Evolutionary conservation across 192 early-diverging fungal species (phyloP), one percentile per base, ranked within the genome.

Genomic region (Backusella sp.): DNA sequence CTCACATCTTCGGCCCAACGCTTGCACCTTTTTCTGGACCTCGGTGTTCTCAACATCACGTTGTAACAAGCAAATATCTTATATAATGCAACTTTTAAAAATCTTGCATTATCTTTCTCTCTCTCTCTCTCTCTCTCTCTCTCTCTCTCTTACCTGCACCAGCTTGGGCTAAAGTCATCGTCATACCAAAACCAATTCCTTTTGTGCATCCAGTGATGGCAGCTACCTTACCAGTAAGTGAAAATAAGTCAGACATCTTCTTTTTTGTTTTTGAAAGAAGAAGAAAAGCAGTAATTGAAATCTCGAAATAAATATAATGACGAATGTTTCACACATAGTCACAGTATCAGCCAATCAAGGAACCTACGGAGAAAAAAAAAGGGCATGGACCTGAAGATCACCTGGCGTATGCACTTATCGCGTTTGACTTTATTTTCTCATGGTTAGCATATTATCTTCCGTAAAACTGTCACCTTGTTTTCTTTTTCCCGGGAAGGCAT

Each of bases 181-280:
- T 41, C 77, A 78, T 78, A 21, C 65, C 59, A 21, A 49, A 32
- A 4, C 77, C 77, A 34, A 78, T 78, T 66, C 77, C 77, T 30
- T 67, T 62, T 39, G 77, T 78, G 41, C 70, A 56, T 62, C 77
- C 77, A 21, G 66, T 66, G 39, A 78, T 53, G 21, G 70, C 72
- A 44, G 77, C 77, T 6, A 73, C 46, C 34, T 78, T 78, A 0
- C 77, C 77, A 11, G 42, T 14, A 9, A 78, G 77, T 21, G 65
- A 72, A 42, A 78, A 78, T 34, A 78, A 52, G 41, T 59, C 56
- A 59, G 56, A 59, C 56, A 59, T 59, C n/a, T 56, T 56, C 23
- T 5, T 59, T 59, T 23, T 26, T 56, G 21, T 56, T 56, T 6
- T 56, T 59, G 56, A 59, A 59, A 26, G 9, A 59, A 59, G 8